Conservation (phyloP, 2,329 filamentous ascomycete species). For the Colletotrichum viniferum region DNA sequence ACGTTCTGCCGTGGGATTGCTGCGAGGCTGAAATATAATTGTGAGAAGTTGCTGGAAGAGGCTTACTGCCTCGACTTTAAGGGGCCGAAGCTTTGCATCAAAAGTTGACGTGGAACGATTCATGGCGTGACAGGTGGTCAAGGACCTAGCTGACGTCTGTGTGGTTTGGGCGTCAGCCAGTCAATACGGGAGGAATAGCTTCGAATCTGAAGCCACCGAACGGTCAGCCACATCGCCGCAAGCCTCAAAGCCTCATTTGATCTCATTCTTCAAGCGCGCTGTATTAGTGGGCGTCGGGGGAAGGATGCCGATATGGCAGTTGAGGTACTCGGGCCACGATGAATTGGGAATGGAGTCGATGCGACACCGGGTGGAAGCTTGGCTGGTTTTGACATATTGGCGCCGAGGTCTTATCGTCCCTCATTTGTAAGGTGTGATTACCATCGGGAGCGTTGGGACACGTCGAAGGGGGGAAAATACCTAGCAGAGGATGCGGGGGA, state of each 20-base stretch:
- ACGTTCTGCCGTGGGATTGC: neutral
- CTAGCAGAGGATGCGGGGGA: neutral
- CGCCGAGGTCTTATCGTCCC: slow-evolving; percentile 1
- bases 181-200: neutral
- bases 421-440: neutral
- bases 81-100: neutral
- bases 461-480: neutral
- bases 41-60: neutral
- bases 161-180: neutral
- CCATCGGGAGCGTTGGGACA: neutral
- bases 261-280: neutral
- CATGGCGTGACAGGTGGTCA: neutral
- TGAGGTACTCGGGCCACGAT: neutral
- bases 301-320: neutral
- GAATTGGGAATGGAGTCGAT: neutral
- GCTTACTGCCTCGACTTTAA: neutral
- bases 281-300: neutral
- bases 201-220: neutral
- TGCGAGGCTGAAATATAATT: neutral
- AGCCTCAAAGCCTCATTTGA: neutral
- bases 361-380: neutral
- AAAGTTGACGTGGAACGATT: neutral
- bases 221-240: neutral
- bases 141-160: neutral
- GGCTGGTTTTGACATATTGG: neutral